Conservation (phyloP, 2,329 filamentous ascomycete genomes). For the Ascosphaera acerosa region DNA sequence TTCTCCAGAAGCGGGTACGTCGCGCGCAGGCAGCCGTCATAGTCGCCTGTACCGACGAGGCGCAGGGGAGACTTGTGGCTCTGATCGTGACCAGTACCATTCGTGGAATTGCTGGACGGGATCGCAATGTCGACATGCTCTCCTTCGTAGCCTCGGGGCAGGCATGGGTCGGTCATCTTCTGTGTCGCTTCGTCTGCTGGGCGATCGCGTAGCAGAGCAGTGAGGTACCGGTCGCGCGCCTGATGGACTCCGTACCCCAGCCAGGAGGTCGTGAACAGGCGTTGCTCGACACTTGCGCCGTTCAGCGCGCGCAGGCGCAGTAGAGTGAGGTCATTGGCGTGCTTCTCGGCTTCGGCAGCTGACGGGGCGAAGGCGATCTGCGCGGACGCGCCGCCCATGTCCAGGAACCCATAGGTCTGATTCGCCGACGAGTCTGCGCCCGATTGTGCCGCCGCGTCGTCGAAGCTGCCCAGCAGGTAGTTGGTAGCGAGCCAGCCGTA, state of each 20-base stretch:
- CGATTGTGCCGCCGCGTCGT: constrained; percentile 42
- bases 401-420: constrained; percentile 87
- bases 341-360: constrained; percentile 64
- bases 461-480: constrained; percentile 78
- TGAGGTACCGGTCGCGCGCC: constrained; percentile 64
- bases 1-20: constrained; percentile 78
- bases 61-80: too few species aligned
- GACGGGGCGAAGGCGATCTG: constrained; percentile 98
- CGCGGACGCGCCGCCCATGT: constrained; percentile 94
- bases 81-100: constrained; percentile 24
- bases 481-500: constrained; percentile 98
- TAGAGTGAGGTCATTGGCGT: constrained; percentile 69
- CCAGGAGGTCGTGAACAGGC: constrained; percentile 90
- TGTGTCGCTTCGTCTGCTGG: constrained; percentile 33
- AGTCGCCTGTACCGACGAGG: constrained; percentile 63
- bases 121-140: constrained; percentile 20
- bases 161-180: constrained; percentile 49
- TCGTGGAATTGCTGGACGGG: constrained; percentile 15
- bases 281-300: constrained; percentile 53
- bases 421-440: constrained; percentile 55
- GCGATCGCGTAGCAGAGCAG: constrained; percentile 30
- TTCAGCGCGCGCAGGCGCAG: constrained; percentile 64
- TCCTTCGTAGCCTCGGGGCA: constrained; percentile 52
- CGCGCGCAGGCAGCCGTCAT: constrained; percentile 56
- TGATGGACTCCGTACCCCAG: constrained; percentile 92